Evolutionary conservation across 2,329 filamentous ascomycete species (phyloP), one percentile per base, ranked within the genome.

Genomic region (Coniochaeta sp.): DNA sequence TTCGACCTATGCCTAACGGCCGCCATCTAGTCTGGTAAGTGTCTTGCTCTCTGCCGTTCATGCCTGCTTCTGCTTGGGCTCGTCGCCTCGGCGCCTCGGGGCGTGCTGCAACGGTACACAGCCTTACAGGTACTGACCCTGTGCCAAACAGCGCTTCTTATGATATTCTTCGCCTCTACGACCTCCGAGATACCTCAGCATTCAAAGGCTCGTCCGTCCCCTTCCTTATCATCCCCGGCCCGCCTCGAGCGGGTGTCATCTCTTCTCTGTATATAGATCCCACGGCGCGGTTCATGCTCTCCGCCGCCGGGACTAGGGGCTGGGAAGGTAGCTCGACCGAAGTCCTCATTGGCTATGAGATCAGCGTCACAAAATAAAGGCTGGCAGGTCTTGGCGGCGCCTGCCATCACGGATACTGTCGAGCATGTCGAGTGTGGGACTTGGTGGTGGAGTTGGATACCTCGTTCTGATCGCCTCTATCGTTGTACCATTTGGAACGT

Each of bases 181-280:
- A 99, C 70, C 79, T 98, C 19, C 85, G 86, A 54, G 84, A 89
- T 58, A 82, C 84, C 34, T 80, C 83, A 26, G 75, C 81, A 1
- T 79, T 82, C 42, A 90, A 88, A 68, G 89, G 91, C 70, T 90
- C 90, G 0, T 87, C 89, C 0, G 91, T 96, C 0, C 95, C 95
- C 0, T 99, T 98, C 73, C 82, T 96, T n/a, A 97, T 99, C 65
- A 88, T 99, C 26, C 95, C 95, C 0, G 95, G 95, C 0, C 95
- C 85, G 0, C 85, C 85, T 0, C 73, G 91, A 17, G 93, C 93
- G 0, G 93, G 93, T 52, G 91, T 96, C 47, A 93, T 97, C 47
- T 91, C 89, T 0, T 87, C 89, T 62, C 77, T 98, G 10, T 95
- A 93, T 69, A 81, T 97, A 55, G 95, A 99, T 71, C 90, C 90